Conservation (phyloP, 1,139 yeast genomes). For the Spencermartinsiella ligniputridi region DNA sequence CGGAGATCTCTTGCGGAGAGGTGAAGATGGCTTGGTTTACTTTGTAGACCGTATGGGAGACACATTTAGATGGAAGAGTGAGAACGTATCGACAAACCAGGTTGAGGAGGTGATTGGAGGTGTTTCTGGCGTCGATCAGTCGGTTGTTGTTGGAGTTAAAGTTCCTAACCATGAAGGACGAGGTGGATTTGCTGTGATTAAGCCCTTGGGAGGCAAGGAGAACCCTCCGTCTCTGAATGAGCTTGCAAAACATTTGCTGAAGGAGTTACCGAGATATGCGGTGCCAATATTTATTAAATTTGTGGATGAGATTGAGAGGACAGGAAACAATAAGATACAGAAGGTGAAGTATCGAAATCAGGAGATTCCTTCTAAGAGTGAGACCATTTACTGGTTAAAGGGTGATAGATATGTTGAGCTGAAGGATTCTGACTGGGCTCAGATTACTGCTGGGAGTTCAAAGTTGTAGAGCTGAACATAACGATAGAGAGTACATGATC, state of each 20-base stretch:
- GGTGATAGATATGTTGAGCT: constrained; percentile 53
- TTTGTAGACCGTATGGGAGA: constrained; percentile 94
- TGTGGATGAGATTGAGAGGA: constrained; percentile 54
- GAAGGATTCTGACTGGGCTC: constrained; percentile 54
- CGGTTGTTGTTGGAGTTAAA: constrained; percentile 84
- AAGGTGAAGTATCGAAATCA: constrained; percentile 76
- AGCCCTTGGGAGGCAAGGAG: constrained; percentile 27
- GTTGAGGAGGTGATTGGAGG: constrained; percentile 69
- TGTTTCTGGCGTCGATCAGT: constrained; percentile 50
- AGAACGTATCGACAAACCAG: constrained; percentile 90
- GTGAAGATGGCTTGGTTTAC: constrained; percentile 65
- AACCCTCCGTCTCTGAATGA: not conserved
- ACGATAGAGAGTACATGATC: no score
- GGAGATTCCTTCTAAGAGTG: constrained; percentile 66
- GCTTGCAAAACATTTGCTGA: constrained; percentile 40
- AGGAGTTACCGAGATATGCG: constrained; percentile 77
- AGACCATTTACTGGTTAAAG: constrained; percentile 67
- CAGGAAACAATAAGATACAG: constrained; percentile 84
- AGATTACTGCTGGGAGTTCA: constrained; percentile 27
- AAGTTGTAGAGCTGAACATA: constrained; percentile 27
- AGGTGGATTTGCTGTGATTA: constrained; percentile 81
- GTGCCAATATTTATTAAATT: constrained; percentile 79
- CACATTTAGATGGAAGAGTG: constrained; percentile 96
- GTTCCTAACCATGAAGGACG: constrained; percentile 92
- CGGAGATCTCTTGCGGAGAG: constrained; percentile 77